Conservation (phyloP, 1,284 basidiomycete genomes). For the Lentinula novae-zelandiae region DNA sequence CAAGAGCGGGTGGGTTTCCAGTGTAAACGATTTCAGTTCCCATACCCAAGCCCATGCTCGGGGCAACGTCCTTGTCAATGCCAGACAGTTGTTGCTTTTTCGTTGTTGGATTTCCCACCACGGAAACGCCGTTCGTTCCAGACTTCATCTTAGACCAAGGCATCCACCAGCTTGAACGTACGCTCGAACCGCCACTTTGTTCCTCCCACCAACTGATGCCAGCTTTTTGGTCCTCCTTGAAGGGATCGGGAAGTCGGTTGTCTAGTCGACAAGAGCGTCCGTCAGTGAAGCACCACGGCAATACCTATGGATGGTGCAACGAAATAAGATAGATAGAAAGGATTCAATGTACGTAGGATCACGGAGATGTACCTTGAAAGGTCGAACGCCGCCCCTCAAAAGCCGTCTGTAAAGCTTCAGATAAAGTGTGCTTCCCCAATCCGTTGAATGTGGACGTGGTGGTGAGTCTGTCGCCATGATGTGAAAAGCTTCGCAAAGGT, state of each 20-base stretch:
- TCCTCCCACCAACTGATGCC: slow-evolving; percentile 2
- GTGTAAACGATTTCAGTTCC: not conserved
- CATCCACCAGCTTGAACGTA: not conserved
- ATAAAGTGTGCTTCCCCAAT: slow-evolving; percentile 91
- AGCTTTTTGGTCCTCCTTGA: slow-evolving; percentile 46
- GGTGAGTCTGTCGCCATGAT: slow-evolving; percentile 75
- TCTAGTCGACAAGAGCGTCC: slow-evolving; percentile 86
- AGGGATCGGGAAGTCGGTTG: slow-evolving; percentile 89
- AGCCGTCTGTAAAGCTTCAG: slow-evolving; percentile 84
- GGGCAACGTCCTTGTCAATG: not conserved
- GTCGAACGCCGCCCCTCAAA: slow-evolving; percentile 64
- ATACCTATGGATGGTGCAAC: slow-evolving; percentile 33
- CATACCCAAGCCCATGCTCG: not conserved
- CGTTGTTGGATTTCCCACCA: not conserved
- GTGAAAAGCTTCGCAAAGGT: slow-evolving; percentile 93
- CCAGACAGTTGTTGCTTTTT: not conserved
- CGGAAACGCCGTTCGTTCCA: not conserved
- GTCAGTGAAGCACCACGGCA: slow-evolving; percentile 92
- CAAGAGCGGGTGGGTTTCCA: slow-evolving; percentile 34
- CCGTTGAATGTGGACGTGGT: slow-evolving; percentile 76
- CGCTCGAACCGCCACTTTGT: not conserved
- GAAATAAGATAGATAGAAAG: too few species aligned
- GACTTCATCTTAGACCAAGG: not conserved
- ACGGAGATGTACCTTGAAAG: slow-evolving; percentile 55
- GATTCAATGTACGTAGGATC: not conserved